Percentiles rank a stretch among this genome's conserved stretches.
Conservation (phyloP, 345 rosid genomes). For the Balakata baccata region DNA sequence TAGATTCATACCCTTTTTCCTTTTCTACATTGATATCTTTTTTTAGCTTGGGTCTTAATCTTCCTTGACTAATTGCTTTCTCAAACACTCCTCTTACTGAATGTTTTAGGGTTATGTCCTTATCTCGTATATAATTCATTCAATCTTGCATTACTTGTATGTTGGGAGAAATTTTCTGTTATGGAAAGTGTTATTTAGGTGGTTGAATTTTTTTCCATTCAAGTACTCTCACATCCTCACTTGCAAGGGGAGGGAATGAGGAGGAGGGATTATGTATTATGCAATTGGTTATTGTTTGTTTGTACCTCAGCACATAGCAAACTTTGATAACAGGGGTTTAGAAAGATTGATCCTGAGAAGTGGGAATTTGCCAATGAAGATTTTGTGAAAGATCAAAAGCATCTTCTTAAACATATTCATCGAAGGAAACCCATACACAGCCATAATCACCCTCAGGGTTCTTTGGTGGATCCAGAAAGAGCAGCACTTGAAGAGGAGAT, state of each 20-base stretch:
- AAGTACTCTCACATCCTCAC: not conserved
- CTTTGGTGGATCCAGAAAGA: conserved; percentile 60
- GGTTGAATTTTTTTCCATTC: not conserved
- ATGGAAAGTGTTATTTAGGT: not conserved
- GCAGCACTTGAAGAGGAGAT: conserved; percentile 63
- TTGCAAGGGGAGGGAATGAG: not conserved
- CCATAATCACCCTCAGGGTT: conserved; percentile 67
- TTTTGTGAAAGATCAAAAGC: conserved; percentile 76
- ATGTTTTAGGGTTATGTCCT: too few species aligned
- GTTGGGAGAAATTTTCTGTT: not conserved
- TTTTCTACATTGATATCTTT: not conserved
- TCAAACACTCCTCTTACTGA: too few species aligned
- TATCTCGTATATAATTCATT: not conserved
- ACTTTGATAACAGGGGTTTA: conserved; percentile 61
- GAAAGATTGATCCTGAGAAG: conserved; percentile 83
- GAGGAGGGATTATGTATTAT: not conserved
- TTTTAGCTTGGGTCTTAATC: not conserved
- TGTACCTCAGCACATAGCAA: not conserved
- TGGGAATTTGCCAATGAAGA: conserved; percentile 96
- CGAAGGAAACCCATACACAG: conserved; percentile 89
- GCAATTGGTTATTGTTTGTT: not conserved
- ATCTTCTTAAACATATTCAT: conserved; percentile 84
- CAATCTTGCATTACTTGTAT: not conserved
- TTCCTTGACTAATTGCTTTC: not conserved
- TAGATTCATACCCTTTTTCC: not conserved